A percentile compares a stretch with the other conserved stretches of the same genome.
Evolutionary conservation across 31 red algal genomes (phyloP).

Genomic region (Endocladia muricata): DNA sequence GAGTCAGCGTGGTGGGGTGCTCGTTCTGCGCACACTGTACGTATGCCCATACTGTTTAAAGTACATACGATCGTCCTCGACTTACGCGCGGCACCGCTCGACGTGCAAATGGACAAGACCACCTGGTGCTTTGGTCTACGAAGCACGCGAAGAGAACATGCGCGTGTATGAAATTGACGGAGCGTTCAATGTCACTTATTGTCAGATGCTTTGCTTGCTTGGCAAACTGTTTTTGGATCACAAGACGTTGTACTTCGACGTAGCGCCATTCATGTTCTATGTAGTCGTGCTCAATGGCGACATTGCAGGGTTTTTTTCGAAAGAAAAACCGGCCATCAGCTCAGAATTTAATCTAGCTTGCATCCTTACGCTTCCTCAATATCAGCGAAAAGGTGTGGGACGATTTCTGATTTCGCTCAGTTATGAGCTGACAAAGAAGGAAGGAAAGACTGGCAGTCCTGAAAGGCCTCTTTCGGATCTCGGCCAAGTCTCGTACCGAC

Average conservation of each 20-base stretch:
- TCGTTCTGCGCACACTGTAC: slow-evolving; percentile 49
- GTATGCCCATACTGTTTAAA: slow-evolving; percentile 61
- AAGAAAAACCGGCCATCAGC: slow-evolving; percentile 48
- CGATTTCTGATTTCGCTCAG: slow-evolving; percentile 71
- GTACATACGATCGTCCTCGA: slow-evolving; percentile 13
- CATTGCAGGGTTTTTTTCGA: slow-evolving; percentile 77
- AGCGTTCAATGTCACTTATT: slow-evolving; percentile 31
- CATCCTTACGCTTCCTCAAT: slow-evolving; percentile 82
- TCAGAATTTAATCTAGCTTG: slow-evolving; percentile 77
- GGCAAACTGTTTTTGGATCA: slow-evolving; percentile 85
- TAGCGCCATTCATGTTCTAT: slow-evolving; percentile 83
- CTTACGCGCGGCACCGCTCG: slow-evolving; percentile 35
- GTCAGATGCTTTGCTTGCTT: slow-evolving; percentile 64
- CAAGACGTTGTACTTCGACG: slow-evolving; percentile 78
- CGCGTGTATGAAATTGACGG: slow-evolving; percentile 72
- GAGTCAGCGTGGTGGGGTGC: neutral
- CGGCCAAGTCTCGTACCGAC: slow-evolving; percentile 69
- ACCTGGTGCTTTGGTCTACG: slow-evolving; percentile 54
- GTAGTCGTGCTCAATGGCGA: slow-evolving; percentile 50
- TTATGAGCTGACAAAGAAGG: slow-evolving; percentile 75
- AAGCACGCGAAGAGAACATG: slow-evolving; percentile 16
- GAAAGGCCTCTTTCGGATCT: slow-evolving; percentile 79
- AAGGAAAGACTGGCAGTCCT: slow-evolving; percentile 61
- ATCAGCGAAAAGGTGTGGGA: slow-evolving; percentile 79
- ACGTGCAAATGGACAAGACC: slow-evolving; percentile 43